Evolutionary conservation across 1,139 yeast species (phyloP), one percentile per base, ranked within the genome.

Genomic region (Geotrichum restrictum): DNA sequence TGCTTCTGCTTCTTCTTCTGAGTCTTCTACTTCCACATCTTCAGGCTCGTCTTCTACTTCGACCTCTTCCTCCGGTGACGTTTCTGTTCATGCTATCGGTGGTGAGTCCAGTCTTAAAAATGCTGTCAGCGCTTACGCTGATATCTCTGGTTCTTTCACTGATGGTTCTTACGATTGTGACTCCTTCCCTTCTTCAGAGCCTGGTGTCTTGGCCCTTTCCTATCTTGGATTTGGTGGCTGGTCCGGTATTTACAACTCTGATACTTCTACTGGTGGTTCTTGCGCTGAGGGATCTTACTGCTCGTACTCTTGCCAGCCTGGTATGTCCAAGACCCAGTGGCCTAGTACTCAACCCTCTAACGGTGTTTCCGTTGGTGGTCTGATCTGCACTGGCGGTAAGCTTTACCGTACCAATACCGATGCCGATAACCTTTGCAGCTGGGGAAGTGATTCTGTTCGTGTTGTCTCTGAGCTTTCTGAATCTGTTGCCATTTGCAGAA

Each of bases 311-410:
- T 89, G 98, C 77, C 88, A 86, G 74, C 80, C 95, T 43, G 98
- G 97, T 76, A 85, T 85, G 94, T 85, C 96, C 70, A 89, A 89
- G 82, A 88, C 96, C 56, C 98, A 89, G 76, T 91, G 96, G 96
- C 97, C 97, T 55, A 70, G 81, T 51, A 64, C 71, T 56, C 98
- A 89, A 76, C 97, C 97, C 48, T 61, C 85, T 54, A 80, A 77
- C 68, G 97, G 97, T 73, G 87, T 84, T 54, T 85, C 96, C 49
- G 83, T 89, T 60, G 98, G 97, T 72, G 98, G 97, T 65, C 80
- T 89, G 65, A 67, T 71, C 62, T 89, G 98, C 79, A 79, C 82
- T 70, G 59, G 61, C 59, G 97, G 97, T 60, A 79, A 78, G 73
- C 80, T 89, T 64, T 82, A 86, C 83, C 85, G 82, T 69, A 72